phyloP scores from a whole-genome alignment of 306 rosid species.

The Psophocarpus tetragonolobus region DNA sequence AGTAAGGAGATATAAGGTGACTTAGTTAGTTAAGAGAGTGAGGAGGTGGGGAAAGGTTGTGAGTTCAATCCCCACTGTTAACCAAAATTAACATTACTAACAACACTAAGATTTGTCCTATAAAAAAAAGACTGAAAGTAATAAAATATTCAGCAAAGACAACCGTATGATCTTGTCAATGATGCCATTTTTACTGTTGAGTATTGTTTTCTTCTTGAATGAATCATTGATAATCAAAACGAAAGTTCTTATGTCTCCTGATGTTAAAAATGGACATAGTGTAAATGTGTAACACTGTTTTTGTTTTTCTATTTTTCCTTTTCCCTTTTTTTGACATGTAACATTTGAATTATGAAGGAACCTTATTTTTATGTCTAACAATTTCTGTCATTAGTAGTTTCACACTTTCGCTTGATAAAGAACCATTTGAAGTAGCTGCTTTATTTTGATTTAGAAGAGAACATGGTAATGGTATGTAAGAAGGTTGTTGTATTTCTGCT shows the following conservation, averaged over 20 bases:
- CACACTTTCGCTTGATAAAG: slow-evolving; percentile 10
- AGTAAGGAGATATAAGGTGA: no score
- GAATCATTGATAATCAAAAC: not conserved
- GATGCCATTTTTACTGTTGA: not conserved
- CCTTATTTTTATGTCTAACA: not conserved
- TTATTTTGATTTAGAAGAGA: slow-evolving; percentile 5
- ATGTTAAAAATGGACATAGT: not conserved
- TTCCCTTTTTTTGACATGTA: not conserved
- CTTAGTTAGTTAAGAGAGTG: no score
- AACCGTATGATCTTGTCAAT: not conserved
- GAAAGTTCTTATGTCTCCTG: not conserved
- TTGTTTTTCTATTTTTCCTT: not conserved
- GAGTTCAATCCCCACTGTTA: no score
- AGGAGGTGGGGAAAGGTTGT: no score
- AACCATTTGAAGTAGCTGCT: not conserved
- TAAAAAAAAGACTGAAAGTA: no score
- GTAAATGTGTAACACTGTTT: not conserved
- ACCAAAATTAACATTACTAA: no score
- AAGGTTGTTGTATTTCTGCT: slow-evolving; percentile 14
- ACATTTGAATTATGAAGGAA: not conserved
- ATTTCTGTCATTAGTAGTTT: not conserved
- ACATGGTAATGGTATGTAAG: slow-evolving; percentile 3
- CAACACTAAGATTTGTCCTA: no score
- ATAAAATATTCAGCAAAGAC: no score
- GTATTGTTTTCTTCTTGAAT: not conserved